Evolutionary conservation across 371 early-diverging fungal species (phyloP).

Genomic region (Zancudomyces culisetae): DNA sequence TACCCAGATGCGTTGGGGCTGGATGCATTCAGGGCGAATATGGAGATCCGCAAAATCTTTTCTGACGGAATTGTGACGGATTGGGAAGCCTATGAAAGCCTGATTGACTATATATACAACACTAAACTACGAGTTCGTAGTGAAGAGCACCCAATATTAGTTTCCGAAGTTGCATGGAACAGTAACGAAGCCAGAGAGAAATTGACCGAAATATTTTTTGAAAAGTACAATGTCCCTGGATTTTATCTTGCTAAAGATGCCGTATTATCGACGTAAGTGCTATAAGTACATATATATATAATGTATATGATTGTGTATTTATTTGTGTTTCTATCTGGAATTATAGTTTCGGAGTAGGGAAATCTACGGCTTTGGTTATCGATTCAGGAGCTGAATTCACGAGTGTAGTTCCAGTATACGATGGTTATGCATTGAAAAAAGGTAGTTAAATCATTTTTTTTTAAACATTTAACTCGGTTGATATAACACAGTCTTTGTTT

Average conservation of each 20-base stretch:
- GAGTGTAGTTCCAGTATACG: slow-evolving; percentile 82
- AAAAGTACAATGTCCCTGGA: slow-evolving; percentile 74
- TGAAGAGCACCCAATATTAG: slow-evolving; percentile 70
- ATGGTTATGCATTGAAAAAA: slow-evolving; percentile 86
- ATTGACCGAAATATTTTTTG: slow-evolving; percentile 79
- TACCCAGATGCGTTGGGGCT: slow-evolving; percentile 64
- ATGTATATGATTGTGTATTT: too few species aligned
- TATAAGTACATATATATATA: neutral
- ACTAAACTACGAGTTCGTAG: slow-evolving; percentile 42
- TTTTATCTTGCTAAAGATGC: slow-evolving; percentile 81
- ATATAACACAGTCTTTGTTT: too few species aligned
- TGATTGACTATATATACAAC: slow-evolving; percentile 66
- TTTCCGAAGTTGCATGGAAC: slow-evolving; percentile 77
- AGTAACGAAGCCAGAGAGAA: slow-evolving; percentile 47
- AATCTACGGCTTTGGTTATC: slow-evolving; percentile 71
- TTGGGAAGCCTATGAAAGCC: slow-evolving; percentile 79
- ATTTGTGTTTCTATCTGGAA: too few species aligned
- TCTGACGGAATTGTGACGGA: slow-evolving; percentile 42
- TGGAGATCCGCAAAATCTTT: slow-evolving; percentile 38
- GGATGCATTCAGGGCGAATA: slow-evolving; percentile 45
- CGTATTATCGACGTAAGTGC: slow-evolving; percentile 60
- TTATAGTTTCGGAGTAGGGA: slow-evolving; percentile 85
- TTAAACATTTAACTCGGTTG: too few species aligned
- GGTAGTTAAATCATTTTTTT: too few species aligned
- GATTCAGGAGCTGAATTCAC: slow-evolving; percentile 77